Evolutionary conservation across 768 basidiomycete genomes (phyloP).

Genomic region (Suillus subluteus): DNA sequence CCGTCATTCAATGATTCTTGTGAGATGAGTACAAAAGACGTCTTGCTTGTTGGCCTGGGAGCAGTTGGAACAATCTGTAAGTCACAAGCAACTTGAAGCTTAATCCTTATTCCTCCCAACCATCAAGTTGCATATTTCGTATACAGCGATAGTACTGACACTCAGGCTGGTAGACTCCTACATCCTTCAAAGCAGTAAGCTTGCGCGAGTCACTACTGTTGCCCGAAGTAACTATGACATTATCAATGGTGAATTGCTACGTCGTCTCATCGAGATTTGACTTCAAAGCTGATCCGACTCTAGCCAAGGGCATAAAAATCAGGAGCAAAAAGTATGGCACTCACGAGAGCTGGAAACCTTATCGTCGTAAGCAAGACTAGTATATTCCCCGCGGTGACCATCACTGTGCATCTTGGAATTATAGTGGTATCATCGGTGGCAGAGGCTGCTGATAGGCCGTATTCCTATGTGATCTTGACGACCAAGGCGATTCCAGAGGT

Average conservation of each 20-base stretch:
- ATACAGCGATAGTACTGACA: background rate
- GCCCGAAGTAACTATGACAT: slow-evolving; percentile 70
- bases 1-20: too few relatives aligned
- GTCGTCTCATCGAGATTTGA: background rate
- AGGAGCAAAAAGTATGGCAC: slow-evolving; percentile 32
- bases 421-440: slow-evolving; percentile 60
- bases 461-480: slow-evolving; percentile 66
- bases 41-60: slow-evolving; percentile 66
- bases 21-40: slow-evolving; percentile 41
- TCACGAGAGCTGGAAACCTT: slow-evolving; percentile 7
- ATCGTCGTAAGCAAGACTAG: background rate
- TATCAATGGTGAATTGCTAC: slow-evolving; percentile 26
- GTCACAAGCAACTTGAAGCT: slow-evolving; percentile 22
- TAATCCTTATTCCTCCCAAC: background rate
- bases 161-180: slow-evolving; percentile 43
- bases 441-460: slow-evolving; percentile 62
- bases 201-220: slow-evolving; percentile 69
- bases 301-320: slow-evolving; percentile 59
- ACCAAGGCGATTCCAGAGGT: slow-evolving; percentile 78
- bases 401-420: slow-evolving; percentile 2
- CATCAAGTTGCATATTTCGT: background rate
- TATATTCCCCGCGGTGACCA: background rate
- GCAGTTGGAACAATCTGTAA: slow-evolving; percentile 68
- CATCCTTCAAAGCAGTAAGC: slow-evolving; percentile 39
- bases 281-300: background rate